phyloP scores from a whole-genome alignment of 495 filamentous ascomycete genomes.

The Xanthoparmelia taractica region DNA sequence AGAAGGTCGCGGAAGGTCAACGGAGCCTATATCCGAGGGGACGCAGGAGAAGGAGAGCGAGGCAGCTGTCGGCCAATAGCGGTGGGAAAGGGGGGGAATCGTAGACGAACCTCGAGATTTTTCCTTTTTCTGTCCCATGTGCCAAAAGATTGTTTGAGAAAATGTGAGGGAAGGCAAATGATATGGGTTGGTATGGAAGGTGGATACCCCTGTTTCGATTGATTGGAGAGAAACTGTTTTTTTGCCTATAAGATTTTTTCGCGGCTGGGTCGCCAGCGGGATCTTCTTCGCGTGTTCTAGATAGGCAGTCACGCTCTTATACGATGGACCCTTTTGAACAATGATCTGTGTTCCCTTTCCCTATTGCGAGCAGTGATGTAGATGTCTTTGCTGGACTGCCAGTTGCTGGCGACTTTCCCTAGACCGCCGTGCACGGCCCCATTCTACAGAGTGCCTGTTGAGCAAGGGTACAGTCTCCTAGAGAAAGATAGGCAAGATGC shows the following conservation, averaged over 20 bases:
- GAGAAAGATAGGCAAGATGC: not conserved
- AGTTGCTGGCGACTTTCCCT: not conserved
- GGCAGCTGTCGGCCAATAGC: not conserved
- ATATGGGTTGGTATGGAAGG: conserved; percentile 4
- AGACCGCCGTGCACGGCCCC: not conserved
- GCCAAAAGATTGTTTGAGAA: conserved; percentile 3
- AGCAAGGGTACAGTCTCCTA: not conserved
- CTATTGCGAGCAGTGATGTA: not conserved
- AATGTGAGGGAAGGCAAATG: not conserved
- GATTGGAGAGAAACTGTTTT: conserved; percentile 4
- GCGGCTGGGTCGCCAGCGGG: not conserved
- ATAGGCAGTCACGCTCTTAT: conserved; percentile 2
- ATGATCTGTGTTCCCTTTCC: not conserved
- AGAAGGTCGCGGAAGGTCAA: conserved; percentile 16
- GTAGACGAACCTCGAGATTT: not conserved
- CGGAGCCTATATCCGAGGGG: conserved; percentile 11
- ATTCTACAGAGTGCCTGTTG: too few relatives aligned
- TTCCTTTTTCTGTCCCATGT: not conserved
- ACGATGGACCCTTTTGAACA: not conserved
- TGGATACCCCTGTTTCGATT: conserved; percentile 13
- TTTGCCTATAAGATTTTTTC: not conserved
- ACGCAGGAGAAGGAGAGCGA: conserved; percentile 11
- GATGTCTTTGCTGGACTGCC: not conserved
- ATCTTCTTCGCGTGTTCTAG: too few relatives aligned
- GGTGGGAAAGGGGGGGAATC: not conserved